Base-by-base conservation (phyloP, 805 yeast genomes). In the Brettanomyces custersianus region DNA sequence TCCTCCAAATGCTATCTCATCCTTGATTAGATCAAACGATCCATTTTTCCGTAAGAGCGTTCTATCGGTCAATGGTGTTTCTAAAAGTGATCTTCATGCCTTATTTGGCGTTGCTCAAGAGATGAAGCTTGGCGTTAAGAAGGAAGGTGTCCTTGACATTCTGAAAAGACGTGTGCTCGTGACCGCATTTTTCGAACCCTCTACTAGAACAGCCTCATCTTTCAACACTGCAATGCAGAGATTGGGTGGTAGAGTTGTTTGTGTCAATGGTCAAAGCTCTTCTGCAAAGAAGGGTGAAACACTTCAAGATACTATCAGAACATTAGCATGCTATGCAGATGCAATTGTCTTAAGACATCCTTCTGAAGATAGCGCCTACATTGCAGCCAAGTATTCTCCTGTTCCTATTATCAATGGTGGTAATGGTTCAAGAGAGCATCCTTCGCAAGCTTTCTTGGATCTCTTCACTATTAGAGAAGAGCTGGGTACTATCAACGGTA, bases 161-260 rank as follows among this genome's bases (percentile, higher is more conserved):
- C 74, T 92, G 66, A 75, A 80, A 60, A 95, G 97, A 41, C 79
- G 94, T 52, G 77, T 92, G 38, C 70, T 92, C 53, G 85, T 96
- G 33, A 94, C 97, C 9, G 80, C 92, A 69, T 92, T 92, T 70
- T 92, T 87, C 62, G 99, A 92, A 68, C 98, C 99, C 48, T 86
- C 96, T 5, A 94, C 99, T 27, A 77, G 99, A 65, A 92, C 99
- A 23, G 77, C 94, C 15, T 78, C 96, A 17, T 92, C 97, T 1
- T 94, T 94, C 59, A 95, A 92, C 60, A 96, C 96, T 51, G 99
- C 99, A 41, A 92, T 92, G 98, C 97, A 92, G 70, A 83, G 99
- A 67, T 72, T 92, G 51, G 99, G 99, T 60, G 99, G 99, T 57
- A 77, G 95, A 63, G 95, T 87, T 48, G 83, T 94, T 47, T 74